These are phyloP conservation scores for Aspergillus tubingensis DNA, from an alignment of 2,329 filamentous ascomycete species.

Conservation along the genomic window DNA sequence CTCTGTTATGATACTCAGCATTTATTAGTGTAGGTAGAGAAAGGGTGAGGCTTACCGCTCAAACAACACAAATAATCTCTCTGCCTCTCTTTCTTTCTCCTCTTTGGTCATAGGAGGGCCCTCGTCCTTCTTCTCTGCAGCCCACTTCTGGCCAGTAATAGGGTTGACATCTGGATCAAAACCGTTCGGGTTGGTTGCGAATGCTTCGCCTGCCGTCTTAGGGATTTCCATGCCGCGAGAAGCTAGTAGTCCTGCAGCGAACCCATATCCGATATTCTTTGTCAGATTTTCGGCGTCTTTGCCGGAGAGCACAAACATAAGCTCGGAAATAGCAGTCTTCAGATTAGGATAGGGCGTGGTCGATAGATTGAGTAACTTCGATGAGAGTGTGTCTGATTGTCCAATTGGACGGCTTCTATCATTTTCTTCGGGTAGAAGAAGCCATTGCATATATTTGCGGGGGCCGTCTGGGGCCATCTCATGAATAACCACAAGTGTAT, in stretches of 20 bases:
- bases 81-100: conserved; percentile 90
- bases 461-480: conserved; percentile 65
- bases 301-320: conserved; percentile 86
- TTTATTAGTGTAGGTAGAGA: neutral
- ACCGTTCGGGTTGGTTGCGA: conserved; percentile 37
- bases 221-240: conserved; percentile 80
- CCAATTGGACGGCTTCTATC: conserved; percentile 80
- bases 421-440: conserved; percentile 72
- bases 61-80: conserved; percentile 85
- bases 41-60: conserved; percentile 62
- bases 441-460: conserved; percentile 62
- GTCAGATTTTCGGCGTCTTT: conserved; percentile 79
- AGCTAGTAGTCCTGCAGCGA: conserved; percentile 85
- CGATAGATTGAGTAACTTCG: conserved; percentile 74
- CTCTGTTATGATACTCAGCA: conserved; percentile 40
- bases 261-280: conserved; percentile 91
- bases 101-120: conserved; percentile 79
- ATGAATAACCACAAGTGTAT: conserved; percentile 71
- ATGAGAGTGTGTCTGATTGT: conserved; percentile 70
- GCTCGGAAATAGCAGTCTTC: conserved; percentile 70
- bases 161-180: conserved; percentile 64
- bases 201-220: conserved; percentile 61
- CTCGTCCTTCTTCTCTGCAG: conserved; percentile 63
- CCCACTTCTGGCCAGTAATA: conserved; percentile 79
- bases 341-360: conserved; percentile 74